A percentile compares a stretch with the other conserved stretches of the same genome.
Evolutionary conservation across 2,329 filamentous ascomycete genomes (phyloP).

Genomic region (Gnomoniopsis smithogilvyi): DNA sequence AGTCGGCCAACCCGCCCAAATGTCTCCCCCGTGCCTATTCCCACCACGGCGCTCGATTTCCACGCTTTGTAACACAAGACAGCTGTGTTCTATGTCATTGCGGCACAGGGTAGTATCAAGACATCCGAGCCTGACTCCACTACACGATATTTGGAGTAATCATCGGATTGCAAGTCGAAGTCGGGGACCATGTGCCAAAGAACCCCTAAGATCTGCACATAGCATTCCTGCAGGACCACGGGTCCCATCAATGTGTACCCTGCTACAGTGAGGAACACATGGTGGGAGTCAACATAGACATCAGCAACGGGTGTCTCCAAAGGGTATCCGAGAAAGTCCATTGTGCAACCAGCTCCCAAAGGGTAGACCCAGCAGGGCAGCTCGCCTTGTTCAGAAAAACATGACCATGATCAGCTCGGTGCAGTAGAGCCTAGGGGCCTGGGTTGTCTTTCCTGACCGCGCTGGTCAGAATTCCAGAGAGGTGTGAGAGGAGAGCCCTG

Average conservation of each 20-base stretch:
- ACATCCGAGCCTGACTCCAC: not conserved
- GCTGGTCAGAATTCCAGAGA: not conserved
- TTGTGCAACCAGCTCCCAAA: too few species aligned
- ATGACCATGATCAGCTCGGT: constrained; percentile 3
- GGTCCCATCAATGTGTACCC: not conserved
- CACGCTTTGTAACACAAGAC: not conserved
- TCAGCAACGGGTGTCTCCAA: not conserved
- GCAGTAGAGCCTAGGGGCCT: not conserved
- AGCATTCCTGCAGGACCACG: not conserved
- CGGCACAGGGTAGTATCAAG: not conserved
- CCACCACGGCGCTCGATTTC: not conserved
- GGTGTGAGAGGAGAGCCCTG: not conserved
- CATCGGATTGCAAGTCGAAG: not conserved
- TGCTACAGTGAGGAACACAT: not conserved
- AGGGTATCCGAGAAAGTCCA: not conserved
- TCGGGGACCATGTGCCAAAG: not conserved
- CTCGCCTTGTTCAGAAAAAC: not conserved
- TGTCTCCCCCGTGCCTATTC: not conserved
- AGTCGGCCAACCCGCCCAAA: not conserved
- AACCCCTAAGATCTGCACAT: not conserved
- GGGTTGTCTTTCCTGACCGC: not conserved
- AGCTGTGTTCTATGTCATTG: not conserved
- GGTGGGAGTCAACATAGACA: not conserved
- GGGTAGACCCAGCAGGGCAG: not conserved
- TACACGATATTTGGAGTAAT: not conserved